Percentiles rank a stretch among this genome's conserved stretches.
Conservation (phyloP, 768 basidiomycete genomes). For the Rhizopogon rudus region DNA sequence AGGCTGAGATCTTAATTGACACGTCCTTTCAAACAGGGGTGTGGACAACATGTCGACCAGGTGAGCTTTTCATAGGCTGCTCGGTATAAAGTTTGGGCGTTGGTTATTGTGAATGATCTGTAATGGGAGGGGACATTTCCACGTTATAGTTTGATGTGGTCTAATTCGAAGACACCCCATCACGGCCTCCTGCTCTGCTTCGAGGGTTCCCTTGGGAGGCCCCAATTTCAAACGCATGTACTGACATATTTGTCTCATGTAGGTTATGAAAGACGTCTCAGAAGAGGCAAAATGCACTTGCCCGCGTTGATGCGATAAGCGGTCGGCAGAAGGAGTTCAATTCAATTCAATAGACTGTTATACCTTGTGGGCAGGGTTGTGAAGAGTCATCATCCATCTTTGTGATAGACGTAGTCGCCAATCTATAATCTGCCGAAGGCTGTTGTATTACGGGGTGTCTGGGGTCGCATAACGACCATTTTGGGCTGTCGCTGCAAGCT, state of each 20-base stretch:
- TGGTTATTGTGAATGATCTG: slow-evolving; percentile 3
- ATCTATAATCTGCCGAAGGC: slow-evolving; percentile 8
- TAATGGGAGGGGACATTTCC: slow-evolving; percentile 10
- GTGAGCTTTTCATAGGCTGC: slow-evolving; percentile 37
- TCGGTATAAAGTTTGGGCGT: slow-evolving; percentile 12
- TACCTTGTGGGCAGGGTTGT: slow-evolving; percentile 5
- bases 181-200: slow-evolving; percentile 14
- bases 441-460: slow-evolving; percentile 21
- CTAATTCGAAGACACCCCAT: slow-evolving; percentile 31
- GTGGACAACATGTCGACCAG: slow-evolving; percentile 59
- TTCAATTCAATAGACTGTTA: background rate
- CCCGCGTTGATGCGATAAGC: slow-evolving; percentile 20
- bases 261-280: slow-evolving; percentile 48
- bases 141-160: slow-evolving; percentile 29
- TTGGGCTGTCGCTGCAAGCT: background rate
- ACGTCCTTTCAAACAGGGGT: slow-evolving; percentile 45
- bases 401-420: slow-evolving; percentile 3
- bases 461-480: slow-evolving; percentile 14
- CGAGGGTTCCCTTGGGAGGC: slow-evolving; percentile 19
- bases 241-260: slow-evolving; percentile 13
- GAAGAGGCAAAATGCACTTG: slow-evolving; percentile 47
- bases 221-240: slow-evolving; percentile 22
- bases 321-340: slow-evolving; percentile 8
- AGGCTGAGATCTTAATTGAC: slow-evolving; percentile 5
- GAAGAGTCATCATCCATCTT: background rate